phyloP scores from a whole-genome alignment of 768 basidiomycete species.

The Podaxis sp. region DNA sequence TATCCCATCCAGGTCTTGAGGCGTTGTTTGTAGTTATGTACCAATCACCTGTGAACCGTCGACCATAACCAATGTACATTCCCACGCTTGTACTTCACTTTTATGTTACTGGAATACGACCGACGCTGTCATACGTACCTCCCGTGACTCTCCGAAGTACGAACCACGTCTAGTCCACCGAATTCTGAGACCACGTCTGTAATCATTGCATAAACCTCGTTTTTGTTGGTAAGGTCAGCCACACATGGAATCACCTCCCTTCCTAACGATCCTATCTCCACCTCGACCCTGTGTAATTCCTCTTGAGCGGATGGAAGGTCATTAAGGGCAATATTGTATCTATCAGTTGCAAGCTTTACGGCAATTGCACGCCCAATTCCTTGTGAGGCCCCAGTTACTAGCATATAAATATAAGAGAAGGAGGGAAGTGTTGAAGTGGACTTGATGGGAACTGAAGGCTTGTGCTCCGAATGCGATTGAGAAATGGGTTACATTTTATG shows the following conservation, averaged over 20 bases:
- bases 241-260: constrained; percentile 11
- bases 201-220: constrained; percentile 20
- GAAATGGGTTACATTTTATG: too few relatives aligned
- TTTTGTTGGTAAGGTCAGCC: constrained; percentile 21
- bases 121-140: too few relatives aligned
- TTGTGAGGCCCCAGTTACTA: constrained; percentile 44
- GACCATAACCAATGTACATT: too few relatives aligned
- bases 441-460: too few relatives aligned
- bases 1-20: constrained; percentile 82
- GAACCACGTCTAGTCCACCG: constrained; percentile 22
- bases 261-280: constrained; percentile 17
- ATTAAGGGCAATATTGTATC: constrained; percentile 42
- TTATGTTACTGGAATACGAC: too few relatives aligned
- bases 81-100: too few relatives aligned
- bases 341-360: constrained; percentile 42
- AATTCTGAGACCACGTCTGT: constrained; percentile 16
- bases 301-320: constrained; percentile 26
- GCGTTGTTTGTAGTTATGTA: too few relatives aligned
- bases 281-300: constrained; percentile 13
- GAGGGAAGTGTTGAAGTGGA: neutral
- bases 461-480: too few relatives aligned
- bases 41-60: too few relatives aligned
- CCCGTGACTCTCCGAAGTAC: constrained; percentile 1
- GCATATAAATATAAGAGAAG: constrained; percentile 20
- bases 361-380: constrained; percentile 53